Base-by-base conservation (phyloP, 2,329 filamentous ascomycete genomes). In the Myriosclerotinia duriaeana region DNA sequence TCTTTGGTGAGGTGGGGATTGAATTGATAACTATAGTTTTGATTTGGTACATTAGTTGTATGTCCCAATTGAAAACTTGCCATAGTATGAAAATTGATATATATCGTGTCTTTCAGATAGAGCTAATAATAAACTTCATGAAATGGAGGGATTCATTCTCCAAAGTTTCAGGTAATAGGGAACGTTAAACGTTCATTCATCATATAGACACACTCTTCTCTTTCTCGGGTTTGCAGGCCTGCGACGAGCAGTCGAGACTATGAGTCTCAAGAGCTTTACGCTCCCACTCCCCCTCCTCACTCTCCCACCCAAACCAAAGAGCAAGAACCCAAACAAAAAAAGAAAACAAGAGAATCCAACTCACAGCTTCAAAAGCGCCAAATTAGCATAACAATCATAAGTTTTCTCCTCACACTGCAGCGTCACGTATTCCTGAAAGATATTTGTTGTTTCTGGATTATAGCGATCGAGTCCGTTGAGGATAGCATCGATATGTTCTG, bases 381-480 rank as follows among this genome's bases (percentile, higher is more conserved):
- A 84, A 82, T 98, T 99, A 75, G 95, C 93, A 81, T 97, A 98
- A 84, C 90, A 92, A 81, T 99, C 95, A 81, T 92, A 93, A 74
- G 90, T 93, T 81, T 93, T 90, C 80, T 91, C 89, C 81, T 98
- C 94, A 84, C 95, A 99, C 82, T 99, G 95, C 80, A 93, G 89
- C 77, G 86, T 85, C 70, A 99, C 89, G 81, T 99, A 99, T 79
- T 92, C 90, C 85, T 99, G 94, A 80, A 99, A 95, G 72, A 91
- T 85, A 70, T 87, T 87, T 60, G 96, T 96, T 62, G 95, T 97
- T 83, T 99, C 95, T 53, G 95, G 95, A 81, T 99, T 99, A 84
- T 99, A 99, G 77, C 95, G 87, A 81, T 99, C 95, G 71, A 99
- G 91, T 74, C 95, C 94, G 81, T 94, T 97, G 78, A 99, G 92